A percentile compares a stretch with the other conserved stretches of the same genome.
phyloP scores from a whole-genome alignment of 306 rosid species.

The Alnus rubra region DNA sequence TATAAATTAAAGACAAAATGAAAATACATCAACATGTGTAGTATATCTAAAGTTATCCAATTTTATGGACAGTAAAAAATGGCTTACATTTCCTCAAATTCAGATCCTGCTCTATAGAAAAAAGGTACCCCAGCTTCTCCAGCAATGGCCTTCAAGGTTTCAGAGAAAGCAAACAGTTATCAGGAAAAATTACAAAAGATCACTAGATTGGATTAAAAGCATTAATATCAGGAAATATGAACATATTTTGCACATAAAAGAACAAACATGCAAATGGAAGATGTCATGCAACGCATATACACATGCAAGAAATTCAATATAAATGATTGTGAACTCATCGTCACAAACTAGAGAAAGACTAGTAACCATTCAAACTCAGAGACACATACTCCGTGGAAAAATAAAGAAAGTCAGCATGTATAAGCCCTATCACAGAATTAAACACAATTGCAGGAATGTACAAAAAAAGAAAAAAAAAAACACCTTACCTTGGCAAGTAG shows the following conservation, averaged over 20 bases:
- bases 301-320: not conserved
- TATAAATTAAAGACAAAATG: not conserved
- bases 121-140: slow-evolving; percentile 99
- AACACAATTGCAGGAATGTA: not conserved
- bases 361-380: not conserved
- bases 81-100: slow-evolving; percentile 95
- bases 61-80: slow-evolving; percentile 22
- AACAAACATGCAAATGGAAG: slow-evolving; percentile 13
- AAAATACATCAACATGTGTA: not conserved
- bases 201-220: slow-evolving; percentile 21
- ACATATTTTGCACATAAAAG: not conserved
- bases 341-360: not conserved
- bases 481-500: slow-evolving; percentile 85
- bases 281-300: not conserved
- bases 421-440: not conserved
- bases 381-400: not conserved
- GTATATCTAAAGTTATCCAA: slow-evolving; percentile 9
- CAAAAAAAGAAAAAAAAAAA: not conserved
- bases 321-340: not conserved
- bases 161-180: slow-evolving; percentile 47
- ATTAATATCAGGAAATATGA: slow-evolving; percentile 7
- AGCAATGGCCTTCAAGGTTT: slow-evolving; percentile 90
- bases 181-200: slow-evolving; percentile 23
- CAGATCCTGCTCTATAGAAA: slow-evolving; percentile 97
- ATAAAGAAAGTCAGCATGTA: not conserved